Conservation (phyloP, 2,329 filamentous ascomycete species). For the Trichoderma endophyticum region DNA sequence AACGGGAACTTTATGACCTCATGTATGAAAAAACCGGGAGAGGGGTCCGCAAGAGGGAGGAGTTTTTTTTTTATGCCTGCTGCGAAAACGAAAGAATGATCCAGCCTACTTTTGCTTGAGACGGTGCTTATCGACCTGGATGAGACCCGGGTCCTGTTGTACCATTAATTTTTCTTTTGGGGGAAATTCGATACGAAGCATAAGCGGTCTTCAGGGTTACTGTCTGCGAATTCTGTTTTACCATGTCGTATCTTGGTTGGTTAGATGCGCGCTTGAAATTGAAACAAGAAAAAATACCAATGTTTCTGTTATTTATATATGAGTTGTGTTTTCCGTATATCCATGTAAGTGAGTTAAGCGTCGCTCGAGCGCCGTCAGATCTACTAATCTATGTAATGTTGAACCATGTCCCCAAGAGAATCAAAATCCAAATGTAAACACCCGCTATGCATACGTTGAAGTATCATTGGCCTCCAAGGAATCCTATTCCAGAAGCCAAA, state of each 20-base stretch:
- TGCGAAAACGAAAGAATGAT: background rate
- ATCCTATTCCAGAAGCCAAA: background rate
- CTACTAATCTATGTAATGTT: slow-evolving; percentile 13
- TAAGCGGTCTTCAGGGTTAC: slow-evolving; percentile 18
- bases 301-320: background rate
- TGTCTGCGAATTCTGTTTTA: background rate
- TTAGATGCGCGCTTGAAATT: background rate
- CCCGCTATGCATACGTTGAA: slow-evolving; percentile 36
- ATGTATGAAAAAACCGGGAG: background rate
- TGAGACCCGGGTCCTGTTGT: slow-evolving; percentile 15
- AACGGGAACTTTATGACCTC: background rate
- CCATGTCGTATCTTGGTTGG: background rate
- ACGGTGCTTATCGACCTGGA: background rate
- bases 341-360: background rate
- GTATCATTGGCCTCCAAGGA: slow-evolving; percentile 23
- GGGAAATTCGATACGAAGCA: slow-evolving; percentile 12
- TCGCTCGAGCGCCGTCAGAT: slow-evolving; percentile 6
- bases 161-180: background rate
- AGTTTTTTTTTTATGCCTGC: background rate
- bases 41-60: background rate
- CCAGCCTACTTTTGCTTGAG: background rate
- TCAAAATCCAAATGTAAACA: slow-evolving; percentile 24
- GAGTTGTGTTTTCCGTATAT: background rate
- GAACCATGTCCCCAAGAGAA: background rate
- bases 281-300: background rate